These are phyloP conservation scores for Daldinia sp. DNA, from an alignment of 2,329 filamentous ascomycete genomes.

Conservation along the genomic window DNA sequence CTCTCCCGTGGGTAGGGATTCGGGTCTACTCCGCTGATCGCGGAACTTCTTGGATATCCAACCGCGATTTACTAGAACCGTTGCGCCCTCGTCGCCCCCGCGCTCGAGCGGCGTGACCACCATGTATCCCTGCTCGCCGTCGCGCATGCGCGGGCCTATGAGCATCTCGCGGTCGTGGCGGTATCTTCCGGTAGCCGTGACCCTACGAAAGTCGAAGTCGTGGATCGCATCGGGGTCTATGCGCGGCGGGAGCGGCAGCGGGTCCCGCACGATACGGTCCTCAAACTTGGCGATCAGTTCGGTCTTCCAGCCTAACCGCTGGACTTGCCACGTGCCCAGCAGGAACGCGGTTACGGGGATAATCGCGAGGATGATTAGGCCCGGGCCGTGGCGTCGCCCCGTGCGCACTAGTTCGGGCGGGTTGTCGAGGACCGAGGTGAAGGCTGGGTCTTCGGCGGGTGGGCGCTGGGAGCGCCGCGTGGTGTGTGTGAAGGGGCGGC, in stretches of 20 bases:
- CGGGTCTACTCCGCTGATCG: constrained; percentile 69
- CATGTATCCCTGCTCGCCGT: constrained; percentile 89
- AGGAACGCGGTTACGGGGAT: constrained; percentile 92
- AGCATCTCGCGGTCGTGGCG: constrained; percentile 96
- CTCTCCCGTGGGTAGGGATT: constrained; percentile 72
- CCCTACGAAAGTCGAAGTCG: constrained; percentile 91
- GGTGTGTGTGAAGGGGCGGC: constrained; percentile 45
- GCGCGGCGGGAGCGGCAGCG: constrained; percentile 83
- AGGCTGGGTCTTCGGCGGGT: constrained; percentile 78
- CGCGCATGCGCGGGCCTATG: constrained; percentile 86
- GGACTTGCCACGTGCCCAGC: constrained; percentile 94
- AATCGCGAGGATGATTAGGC: constrained; percentile 81
- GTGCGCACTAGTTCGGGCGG: constrained; percentile 81
- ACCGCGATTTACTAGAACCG: constrained; percentile 86
- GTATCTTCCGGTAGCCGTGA: constrained; percentile 76
- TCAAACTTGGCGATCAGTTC: constrained; percentile 90
- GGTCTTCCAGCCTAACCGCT: constrained; percentile 92
- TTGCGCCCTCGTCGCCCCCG: constrained; percentile 57
- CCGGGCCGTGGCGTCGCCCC: constrained; percentile 76
- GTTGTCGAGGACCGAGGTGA: constrained; percentile 86
- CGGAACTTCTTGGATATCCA: constrained; percentile 86
- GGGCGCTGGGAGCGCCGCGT: constrained; percentile 47
- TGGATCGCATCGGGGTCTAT: constrained; percentile 82
- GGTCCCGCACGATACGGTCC: constrained; percentile 85
- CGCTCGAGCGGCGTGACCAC: constrained; percentile 92